Conservation (phyloP, 108 stramenopile genomes). For the Aureococcus anophagefferens region DNA sequence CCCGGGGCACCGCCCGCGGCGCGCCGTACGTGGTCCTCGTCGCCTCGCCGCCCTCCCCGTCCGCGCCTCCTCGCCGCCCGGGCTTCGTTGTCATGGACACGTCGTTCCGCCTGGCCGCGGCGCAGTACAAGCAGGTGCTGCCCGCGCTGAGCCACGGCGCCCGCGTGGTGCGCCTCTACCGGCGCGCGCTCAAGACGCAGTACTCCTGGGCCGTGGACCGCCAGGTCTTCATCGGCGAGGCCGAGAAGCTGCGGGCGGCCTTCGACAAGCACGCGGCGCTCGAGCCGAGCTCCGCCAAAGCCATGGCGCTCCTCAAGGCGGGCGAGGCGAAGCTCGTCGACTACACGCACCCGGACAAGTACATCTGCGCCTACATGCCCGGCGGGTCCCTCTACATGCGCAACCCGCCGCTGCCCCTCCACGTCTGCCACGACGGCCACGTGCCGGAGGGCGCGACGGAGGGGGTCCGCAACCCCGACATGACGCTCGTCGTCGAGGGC, state of each 20-base stretch:
- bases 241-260: slow-evolving; percentile 51
- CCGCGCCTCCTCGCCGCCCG: too few relatives aligned
- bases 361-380: slow-evolving; percentile 84
- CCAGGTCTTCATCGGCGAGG: slow-evolving; percentile 74
- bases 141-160: slow-evolving; percentile 3
- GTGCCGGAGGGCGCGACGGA: slow-evolving; percentile 26
- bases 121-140: not conserved
- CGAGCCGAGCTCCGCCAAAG: slow-evolving; percentile 60
- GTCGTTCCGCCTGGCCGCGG: not conserved
- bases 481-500: slow-evolving; percentile 7
- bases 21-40: too few relatives aligned
- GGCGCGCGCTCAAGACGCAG: slow-evolving; percentile 21
- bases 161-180: slow-evolving; percentile 28
- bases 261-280: slow-evolving; percentile 68
- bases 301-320: slow-evolving; percentile 6
- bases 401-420: slow-evolving; percentile 80
- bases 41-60: too few relatives aligned
- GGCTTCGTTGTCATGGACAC: not conserved
- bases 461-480: slow-evolving; percentile 10
- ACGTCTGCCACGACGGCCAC: slow-evolving; percentile 54
- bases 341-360: slow-evolving; percentile 77
- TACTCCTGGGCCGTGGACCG: slow-evolving; percentile 74
- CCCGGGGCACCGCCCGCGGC: too few relatives aligned
- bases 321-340: slow-evolving; percentile 39
- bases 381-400: slow-evolving; percentile 96